A percentile compares a stretch with the other conserved stretches of the same genome.
These are phyloP conservation scores for Selenicereus undatus DNA, from an alignment of 148 eudicot species.

Conservation along the genomic window DNA sequence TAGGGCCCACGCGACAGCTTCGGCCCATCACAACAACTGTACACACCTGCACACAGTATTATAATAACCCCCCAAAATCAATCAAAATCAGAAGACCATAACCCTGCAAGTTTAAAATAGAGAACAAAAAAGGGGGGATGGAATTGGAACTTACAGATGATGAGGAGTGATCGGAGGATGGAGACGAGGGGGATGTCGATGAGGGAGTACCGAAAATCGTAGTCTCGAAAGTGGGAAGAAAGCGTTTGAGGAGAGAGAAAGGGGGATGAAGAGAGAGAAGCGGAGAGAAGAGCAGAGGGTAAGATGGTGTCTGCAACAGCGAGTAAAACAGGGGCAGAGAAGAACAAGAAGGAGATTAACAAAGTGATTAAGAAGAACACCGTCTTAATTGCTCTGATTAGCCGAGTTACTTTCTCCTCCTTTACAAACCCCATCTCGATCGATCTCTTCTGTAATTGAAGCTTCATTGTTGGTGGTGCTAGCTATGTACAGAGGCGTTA, in stretches of 20 bases:
- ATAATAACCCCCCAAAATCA: background rate
- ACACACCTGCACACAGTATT: constrained; percentile 53
- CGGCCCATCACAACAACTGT: constrained; percentile 94
- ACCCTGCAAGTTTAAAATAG: background rate
- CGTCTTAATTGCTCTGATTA: constrained; percentile 39
- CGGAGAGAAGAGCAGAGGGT: constrained; percentile 40
- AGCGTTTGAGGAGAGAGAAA: constrained; percentile 23
- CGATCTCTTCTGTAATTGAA: background rate
- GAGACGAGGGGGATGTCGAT: constrained; percentile 45
- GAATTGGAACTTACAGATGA: constrained; percentile 32
- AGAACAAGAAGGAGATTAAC: constrained; percentile 36
- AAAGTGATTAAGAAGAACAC: constrained; percentile 41
- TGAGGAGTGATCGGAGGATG: constrained; percentile 32
- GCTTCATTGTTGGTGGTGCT: background rate
- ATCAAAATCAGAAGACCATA: background rate
- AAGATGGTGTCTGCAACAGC: constrained; percentile 38
- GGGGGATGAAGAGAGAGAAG: constrained; percentile 25
- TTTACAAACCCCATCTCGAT: constrained; percentile 40
- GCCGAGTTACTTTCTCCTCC: constrained; percentile 36
- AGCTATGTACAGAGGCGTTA: background rate
- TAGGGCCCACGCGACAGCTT: constrained; percentile 81
- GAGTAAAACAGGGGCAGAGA: constrained; percentile 42
- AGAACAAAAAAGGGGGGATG: background rate
- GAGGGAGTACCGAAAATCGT: constrained; percentile 40
- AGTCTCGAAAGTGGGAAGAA: constrained; percentile 22